phyloP scores from a whole-genome alignment of 768 basidiomycete genomes.

The Pholiota conissans region DNA sequence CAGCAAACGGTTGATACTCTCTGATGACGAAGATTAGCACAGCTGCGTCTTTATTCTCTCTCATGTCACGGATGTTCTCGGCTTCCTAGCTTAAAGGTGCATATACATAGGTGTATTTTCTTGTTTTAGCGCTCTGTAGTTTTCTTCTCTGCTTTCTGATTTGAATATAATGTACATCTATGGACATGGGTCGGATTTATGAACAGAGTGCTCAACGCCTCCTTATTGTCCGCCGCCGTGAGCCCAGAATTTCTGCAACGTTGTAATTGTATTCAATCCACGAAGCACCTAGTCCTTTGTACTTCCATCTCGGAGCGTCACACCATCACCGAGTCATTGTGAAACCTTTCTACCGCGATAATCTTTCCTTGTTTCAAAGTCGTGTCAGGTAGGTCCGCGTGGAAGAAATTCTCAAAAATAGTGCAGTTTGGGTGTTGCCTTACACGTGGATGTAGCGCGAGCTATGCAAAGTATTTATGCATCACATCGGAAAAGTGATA shows the following conservation, averaged over 20 bases:
- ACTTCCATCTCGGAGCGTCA: not conserved
- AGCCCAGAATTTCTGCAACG: not conserved
- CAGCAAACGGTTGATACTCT: conserved; percentile 31
- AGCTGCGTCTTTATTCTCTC: conserved; percentile 1
- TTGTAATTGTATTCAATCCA: not conserved
- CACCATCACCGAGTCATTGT: not conserved
- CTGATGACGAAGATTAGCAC: conserved; percentile 31
- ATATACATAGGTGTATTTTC: not conserved
- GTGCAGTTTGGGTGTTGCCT: not conserved
- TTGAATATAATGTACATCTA: not conserved
- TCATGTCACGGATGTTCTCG: conserved; percentile 6
- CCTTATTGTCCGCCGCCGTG: not conserved
- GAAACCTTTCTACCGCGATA: not conserved
- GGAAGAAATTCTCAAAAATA: not conserved
- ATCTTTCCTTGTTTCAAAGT: not conserved
- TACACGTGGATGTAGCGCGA: not conserved
- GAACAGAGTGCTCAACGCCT: not conserved
- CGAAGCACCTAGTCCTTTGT: not conserved
- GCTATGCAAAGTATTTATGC: not conserved
- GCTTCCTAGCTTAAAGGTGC: not conserved
- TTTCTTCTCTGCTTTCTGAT: not conserved
- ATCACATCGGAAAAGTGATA: not conserved
- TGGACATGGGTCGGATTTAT: not conserved
- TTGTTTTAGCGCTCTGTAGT: not conserved
- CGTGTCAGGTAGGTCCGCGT: not conserved